Evolutionary conservation across 768 basidiomycete species (phyloP), one percentile per base, ranked within the genome.

Genomic region (Leccinum fibrillosum): DNA sequence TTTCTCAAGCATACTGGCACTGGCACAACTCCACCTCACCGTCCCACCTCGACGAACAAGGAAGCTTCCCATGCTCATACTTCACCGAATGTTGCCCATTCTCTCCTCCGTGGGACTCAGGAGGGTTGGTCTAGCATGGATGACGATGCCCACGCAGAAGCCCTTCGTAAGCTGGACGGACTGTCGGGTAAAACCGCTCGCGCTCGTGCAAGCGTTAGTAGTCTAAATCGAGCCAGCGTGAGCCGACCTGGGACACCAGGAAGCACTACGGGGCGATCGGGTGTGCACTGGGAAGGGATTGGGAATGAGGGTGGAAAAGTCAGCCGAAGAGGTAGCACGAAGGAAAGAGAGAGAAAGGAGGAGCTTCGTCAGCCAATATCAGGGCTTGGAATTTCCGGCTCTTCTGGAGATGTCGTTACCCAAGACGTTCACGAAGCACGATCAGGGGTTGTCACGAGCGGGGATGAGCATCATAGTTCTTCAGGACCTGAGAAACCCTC

Each of bases 81-180:
- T 37, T 68, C 73, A 21, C 77, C 87, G 5, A 89, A 82, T 67
- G 90, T 94, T 49, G 92, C 89, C 0, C 92, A 94, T 68, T 92
- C 91, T 1, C 76, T 93, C 54, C 80, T 94, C 25, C 84, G 90
- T 62, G 92, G 92, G 11, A 92, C 89, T 6, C 92, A 94, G 70
- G 88, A 92, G 70, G 92, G 92, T 26, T 94, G 91, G 91, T 88
- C 88, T 15, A 90, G 84, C 59, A 80, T 94, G 65, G 89, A 92
- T 65, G 92, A 95, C 68, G 87, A 91, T 65, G 88, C 88, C 15
- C 94, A 96, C 7, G 90, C 85, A 7, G 94, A 96, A 66, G 92
- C 93, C 9, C 78, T 99, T 35, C 84, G 94, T 55, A 97, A 96
- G 74, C 75, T 99, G 25, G 96, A 99, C 66, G 96, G 96, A 0